phyloP scores from a whole-genome alignment of 2,329 filamentous ascomycete species.

The Pleurostoma richardsiae region DNA sequence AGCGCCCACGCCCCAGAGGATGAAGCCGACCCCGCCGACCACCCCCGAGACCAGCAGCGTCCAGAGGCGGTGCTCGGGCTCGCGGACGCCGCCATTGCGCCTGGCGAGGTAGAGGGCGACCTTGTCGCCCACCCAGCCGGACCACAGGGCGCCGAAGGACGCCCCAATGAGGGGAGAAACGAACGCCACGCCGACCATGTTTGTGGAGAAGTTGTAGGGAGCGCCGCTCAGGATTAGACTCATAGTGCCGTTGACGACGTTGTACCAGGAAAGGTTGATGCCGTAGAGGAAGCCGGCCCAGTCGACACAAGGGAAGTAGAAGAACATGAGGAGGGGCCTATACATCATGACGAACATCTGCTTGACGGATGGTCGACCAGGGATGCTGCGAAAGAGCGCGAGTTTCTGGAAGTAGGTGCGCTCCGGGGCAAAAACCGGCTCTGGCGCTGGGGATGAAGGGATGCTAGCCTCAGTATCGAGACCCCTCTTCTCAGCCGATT shows the following conservation, averaged over 20 bases:
- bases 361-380: slow-evolving; percentile 7
- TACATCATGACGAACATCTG: slow-evolving; percentile 14
- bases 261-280: slow-evolving; percentile 26
- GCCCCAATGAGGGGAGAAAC: slow-evolving; percentile 20
- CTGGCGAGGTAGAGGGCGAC: slow-evolving; percentile 14
- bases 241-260: slow-evolving; percentile 27
- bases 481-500: background rate
- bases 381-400: slow-evolving; percentile 14
- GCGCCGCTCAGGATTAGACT: slow-evolving; percentile 19
- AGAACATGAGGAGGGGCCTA: slow-evolving; percentile 19
- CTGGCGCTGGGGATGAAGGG: background rate
- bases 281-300: slow-evolving; percentile 28
- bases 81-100: background rate
- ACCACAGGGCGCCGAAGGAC: slow-evolving; percentile 17
- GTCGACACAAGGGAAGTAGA: slow-evolving; percentile 23
- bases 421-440: background rate
- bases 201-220: slow-evolving; percentile 27
- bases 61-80: background rate
- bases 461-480: background rate
- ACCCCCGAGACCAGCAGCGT: background rate
- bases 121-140: slow-evolving; percentile 19
- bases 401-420: slow-evolving; percentile 1
- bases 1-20: background rate
- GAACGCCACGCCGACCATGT: slow-evolving; percentile 25
- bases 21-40: background rate